Evolutionary conservation across 306 rosid species (phyloP).

Genomic region (Prunus persica): Prunus_persica_NCBIv2 NC_034012.1:8991001-8991500

Average conservation of each 20-base stretch:
- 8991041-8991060: conserved; percentile 27
- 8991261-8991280: conserved; percentile 55
- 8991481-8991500: neutral
- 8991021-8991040: conserved; percentile 33
- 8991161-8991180: conserved; percentile 31
- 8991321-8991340: conserved; percentile 69
- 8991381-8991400: neutral
- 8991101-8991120: neutral
- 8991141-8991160: neutral
- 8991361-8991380: neutral
- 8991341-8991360: conserved; percentile 18
- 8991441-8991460: neutral
- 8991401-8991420: neutral
- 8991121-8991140: neutral
- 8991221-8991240: conserved; percentile 56
- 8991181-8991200: conserved; percentile 58
- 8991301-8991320: conserved; percentile 37
- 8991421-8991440: neutral
- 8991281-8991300: conserved; percentile 74
- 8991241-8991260: conserved; percentile 70
- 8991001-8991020: conserved; percentile 41
- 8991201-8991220: conserved; percentile 70
- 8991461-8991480: too few relatives aligned
- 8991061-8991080: conserved; percentile 27
- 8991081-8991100: neutral